Evolutionary conservation across 805 yeast genomes (phyloP).

Genomic region (Sungouiozyma ichnusensis): DNA sequence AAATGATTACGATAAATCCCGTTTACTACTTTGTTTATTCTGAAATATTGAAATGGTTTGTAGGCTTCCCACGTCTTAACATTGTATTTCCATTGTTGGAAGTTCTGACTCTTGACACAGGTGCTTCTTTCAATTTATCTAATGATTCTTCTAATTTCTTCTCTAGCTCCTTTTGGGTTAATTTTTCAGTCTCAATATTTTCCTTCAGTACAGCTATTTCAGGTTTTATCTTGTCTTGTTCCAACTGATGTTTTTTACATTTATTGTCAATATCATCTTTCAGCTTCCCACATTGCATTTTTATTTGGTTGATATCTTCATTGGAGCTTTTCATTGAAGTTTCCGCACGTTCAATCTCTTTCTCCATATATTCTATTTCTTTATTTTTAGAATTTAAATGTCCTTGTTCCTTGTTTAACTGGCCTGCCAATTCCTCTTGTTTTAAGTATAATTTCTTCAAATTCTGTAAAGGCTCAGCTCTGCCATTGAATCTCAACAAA

Average conservation of each 20-base stretch:
- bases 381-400: constrained; percentile 38
- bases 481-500: constrained; percentile 10
- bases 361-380: constrained; percentile 55
- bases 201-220: constrained; percentile 8
- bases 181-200: constrained; percentile 9
- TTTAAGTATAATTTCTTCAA: constrained; percentile 14
- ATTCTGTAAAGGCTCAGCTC: constrained; percentile 5
- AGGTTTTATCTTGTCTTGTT: constrained; percentile 5
- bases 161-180: constrained; percentile 8
- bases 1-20: no score
- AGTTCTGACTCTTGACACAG: constrained; percentile 18
- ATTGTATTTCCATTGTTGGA: constrained; percentile 5
- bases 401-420: constrained; percentile 34
- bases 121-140: constrained; percentile 16
- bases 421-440: constrained; percentile 37
- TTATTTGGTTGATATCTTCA: constrained; percentile 17
- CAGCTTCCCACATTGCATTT: constrained; percentile 8
- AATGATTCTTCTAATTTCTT: constrained; percentile 9
- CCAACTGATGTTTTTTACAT: constrained; percentile 4
- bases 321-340: constrained; percentile 39
- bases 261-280: constrained; percentile 9
- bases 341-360: constrained; percentile 46
- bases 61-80: constrained; percentile 5
- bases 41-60: not conserved
- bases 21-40: not conserved